Base-by-base conservation (phyloP, 2,329 filamentous ascomycete genomes). In the Pezicula radicicola region DNA sequence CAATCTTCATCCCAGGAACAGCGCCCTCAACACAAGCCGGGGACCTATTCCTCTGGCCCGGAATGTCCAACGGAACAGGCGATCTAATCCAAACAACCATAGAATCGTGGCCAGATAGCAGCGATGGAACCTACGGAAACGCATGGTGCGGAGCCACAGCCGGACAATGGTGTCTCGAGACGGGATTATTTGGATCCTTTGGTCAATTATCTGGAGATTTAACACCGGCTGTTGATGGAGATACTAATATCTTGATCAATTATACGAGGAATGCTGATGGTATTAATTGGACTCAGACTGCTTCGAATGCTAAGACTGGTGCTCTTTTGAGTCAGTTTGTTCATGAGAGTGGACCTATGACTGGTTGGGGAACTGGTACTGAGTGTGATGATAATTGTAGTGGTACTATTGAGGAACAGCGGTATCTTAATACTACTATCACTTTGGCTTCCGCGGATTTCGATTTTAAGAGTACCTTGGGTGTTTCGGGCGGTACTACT, bases 1-100 rank as follows among this genome's bases (percentile, higher is more conserved):
- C 72, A 7, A 72, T 67, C 6, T 53, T 74, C 21, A 68, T 71
- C 35, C 71, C 71, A 1, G 72, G 72, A 19, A 53, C 59, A 2
- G 69, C 71, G 0, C 72, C 72, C 6, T 41, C 63, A 0, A 66
- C 64, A 0, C 71, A 73, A 46, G 67, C 63, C 27, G 71, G 71
- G 4, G 61, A 62, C 30, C 64, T 75, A 0, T 73, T 72, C 59
- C 64, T 75, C 35, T 75, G 70, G 70, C 73, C 71, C 6, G 72
- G 72, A 5, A 74, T 75, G 69, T 71, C 68, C 48, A 75, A 74
- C 55, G 71, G 72, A 37, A 75, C 72, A 3, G 71, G 72, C 1
- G 68, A 75, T 46, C 61, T 75, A 15, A 59, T 75, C 43, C 71
- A 74, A 53, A 70, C 70, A 0, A 74, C 70, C 0, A 61, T 74